Evolutionary conservation across 768 basidiomycete species (phyloP), one percentile per base, ranked within the genome.

Genomic region (Russula emetica): DNA sequence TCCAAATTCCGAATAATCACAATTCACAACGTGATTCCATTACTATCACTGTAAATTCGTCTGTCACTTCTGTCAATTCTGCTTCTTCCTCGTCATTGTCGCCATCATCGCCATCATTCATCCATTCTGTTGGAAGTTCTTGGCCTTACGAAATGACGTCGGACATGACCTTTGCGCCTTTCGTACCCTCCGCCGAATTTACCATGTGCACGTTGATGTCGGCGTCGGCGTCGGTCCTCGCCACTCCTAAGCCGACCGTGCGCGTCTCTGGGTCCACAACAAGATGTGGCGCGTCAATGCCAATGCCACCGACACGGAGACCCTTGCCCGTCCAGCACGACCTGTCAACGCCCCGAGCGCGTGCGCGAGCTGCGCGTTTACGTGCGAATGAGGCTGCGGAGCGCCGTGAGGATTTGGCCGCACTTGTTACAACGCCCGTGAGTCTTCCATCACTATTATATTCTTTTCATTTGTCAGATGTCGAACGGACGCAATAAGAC

Each of bases 391-490:
- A 67, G 32, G 66, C 45, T 1, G 62, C 34, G 24, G 66, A 67
- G 42, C 54, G 26, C 14, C 54, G 42, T 26, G 66, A 67, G 30
- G 66, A 67, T 28, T 18, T 57, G 49, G 66, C 66, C 2, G 66
- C 66, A 9, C 58, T 67, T 3, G 26, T 64, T 16, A 67, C 54
- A 18, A 67, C 66, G 10, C 62, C 63, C 2, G 66, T 64, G 44
- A 51, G 66, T 24, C 36, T 9, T 16, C 36, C 24, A 54, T 54
- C 26, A 24, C 16, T 10, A 22, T 18, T 34, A n/a, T n/a, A n/a
- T n/a, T n/a, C n/a, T 32, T 11, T 28, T 4, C 16, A 32, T 30
- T 10, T 20, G 16, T 51, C 44, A 44, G 3, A 3, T 44, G 44
- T 44, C n/a, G 44, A 42, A 36, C 44, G 9, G n/a, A 44, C 8